phyloP scores from a whole-genome alignment of 352 stramenopile genomes.

The Pythium myriotylum region DNA sequence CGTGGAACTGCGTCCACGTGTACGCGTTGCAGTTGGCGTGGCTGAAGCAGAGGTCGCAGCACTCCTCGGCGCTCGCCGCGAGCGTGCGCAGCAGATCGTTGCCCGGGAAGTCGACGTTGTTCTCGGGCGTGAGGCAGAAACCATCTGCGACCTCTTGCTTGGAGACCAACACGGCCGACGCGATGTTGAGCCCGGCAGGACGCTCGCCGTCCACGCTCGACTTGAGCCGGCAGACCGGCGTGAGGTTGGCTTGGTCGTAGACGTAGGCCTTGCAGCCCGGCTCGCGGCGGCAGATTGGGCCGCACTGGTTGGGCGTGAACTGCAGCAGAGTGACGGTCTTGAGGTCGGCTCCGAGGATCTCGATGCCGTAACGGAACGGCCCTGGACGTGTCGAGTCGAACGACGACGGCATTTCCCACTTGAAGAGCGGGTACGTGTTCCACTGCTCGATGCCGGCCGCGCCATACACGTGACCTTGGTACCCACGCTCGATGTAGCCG shows the following conservation, averaged over 20 bases:
- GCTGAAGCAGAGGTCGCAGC: constrained; percentile 16
- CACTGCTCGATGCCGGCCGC: constrained; percentile 17
- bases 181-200: constrained; percentile 2
- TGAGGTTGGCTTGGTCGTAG: background rate
- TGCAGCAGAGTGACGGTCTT: background rate
- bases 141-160: constrained; percentile 1
- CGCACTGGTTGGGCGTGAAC: constrained; percentile 12
- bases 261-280: constrained; percentile 16
- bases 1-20: constrained; percentile 18
- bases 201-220: constrained; percentile 15
- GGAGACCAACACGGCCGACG: constrained; percentile 1
- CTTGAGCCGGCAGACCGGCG: constrained; percentile 18
- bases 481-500: constrained; percentile 33
- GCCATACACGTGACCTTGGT: constrained; percentile 11
- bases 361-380: background rate
- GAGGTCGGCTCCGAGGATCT: constrained; percentile 12
- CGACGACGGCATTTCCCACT: background rate
- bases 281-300: constrained; percentile 10
- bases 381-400: constrained; percentile 1
- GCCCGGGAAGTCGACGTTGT: constrained; percentile 19
- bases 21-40: constrained; percentile 10
- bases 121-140: constrained; percentile 3
- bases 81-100: constrained; percentile 7
- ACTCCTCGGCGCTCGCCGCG: background rate
- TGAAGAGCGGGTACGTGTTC: constrained; percentile 21